phyloP scores from a whole-genome alignment of 2,329 filamentous ascomycete species.

The Cercospora brassicicola region DNA sequence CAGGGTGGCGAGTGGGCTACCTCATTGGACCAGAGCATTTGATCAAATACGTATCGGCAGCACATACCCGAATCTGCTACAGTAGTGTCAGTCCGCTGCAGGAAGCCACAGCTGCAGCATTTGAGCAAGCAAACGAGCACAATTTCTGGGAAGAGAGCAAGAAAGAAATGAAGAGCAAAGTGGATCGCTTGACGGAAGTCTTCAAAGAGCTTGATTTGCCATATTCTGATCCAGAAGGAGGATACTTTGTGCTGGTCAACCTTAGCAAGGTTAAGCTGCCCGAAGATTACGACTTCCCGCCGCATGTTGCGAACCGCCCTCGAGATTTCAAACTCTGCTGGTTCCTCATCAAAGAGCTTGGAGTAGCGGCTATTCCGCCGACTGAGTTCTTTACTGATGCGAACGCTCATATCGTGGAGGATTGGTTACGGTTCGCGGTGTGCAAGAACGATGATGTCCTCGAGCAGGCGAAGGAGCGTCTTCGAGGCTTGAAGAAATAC shows the following conservation, averaged over 20 bases:
- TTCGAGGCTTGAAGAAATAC: constrained; percentile 53
- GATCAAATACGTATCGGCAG: constrained; percentile 86
- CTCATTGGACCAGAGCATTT: constrained; percentile 85
- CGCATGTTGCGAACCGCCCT: constrained; percentile 80
- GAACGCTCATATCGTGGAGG: constrained; percentile 82
- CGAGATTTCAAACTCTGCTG: constrained; percentile 92
- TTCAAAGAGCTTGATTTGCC: constrained; percentile 52
- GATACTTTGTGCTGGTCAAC: constrained; percentile 96
- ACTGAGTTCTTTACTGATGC: constrained; percentile 92
- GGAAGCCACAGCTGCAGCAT: constrained; percentile 89
- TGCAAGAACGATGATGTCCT: constrained; percentile 87
- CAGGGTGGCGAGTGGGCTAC: constrained; percentile 95
- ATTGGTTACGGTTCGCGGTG: constrained; percentile 92
- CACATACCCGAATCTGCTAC: constrained; percentile 96
- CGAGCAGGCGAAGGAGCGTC: constrained; percentile 52
- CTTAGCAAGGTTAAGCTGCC: constrained; percentile 84
- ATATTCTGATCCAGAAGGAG: constrained; percentile 90
- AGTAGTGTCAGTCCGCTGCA: constrained; percentile 89
- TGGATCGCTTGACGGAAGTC: constrained; percentile 76
- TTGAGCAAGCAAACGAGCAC: constrained; percentile 80
- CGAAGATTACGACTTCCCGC: constrained; percentile 80
- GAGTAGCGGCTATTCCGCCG: constrained; percentile 91
- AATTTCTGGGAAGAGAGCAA: constrained; percentile 87
- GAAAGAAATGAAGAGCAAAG: constrained; percentile 84
- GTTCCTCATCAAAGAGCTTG: constrained; percentile 96